Evolutionary conservation across 805 yeast species (phyloP), one percentile per base, ranked within the genome.

Genomic region (Diddensiella caesifluorescens): DNA sequence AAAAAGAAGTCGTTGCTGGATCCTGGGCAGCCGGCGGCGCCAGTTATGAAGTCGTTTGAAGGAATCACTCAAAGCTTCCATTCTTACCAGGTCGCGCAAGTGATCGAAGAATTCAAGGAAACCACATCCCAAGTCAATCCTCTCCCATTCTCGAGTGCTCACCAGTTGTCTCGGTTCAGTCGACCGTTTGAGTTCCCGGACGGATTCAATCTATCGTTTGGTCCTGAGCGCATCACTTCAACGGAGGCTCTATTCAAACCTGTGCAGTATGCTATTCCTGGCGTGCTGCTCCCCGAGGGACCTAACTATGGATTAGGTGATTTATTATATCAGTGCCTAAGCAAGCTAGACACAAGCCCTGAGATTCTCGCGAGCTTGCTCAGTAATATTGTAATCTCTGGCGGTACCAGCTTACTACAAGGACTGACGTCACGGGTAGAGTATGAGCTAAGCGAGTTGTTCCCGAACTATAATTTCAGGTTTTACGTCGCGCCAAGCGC

Each of bases 161-260:
- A 51, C 19, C 62, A 63, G 2, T 56, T 62, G 22, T 19, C 70
- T 30, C 49, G 63, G 37, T 44, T 61, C 18, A 53, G 61, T 10
- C 69, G 73, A 43, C 65, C 70, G 38, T 83, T 69, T 60, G 83
- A 80, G 58, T 68, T 82, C 44, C 83, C 86, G 7, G 71, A 72
- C 48, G 79, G 79, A 3, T 56, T 64, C 35, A 67, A 68, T 43
- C 51, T 75, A 34, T 63, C 66, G 10, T 67, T 78, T 38, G 74
- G 74, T 5, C 63, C 69, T 29, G 83, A 81, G 42, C 73, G 80
- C 46, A 63, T 69, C 42, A 60, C 71, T 29, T 62, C 80, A 36
- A 64, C 80, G 5, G 94, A 86, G 62, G 79, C 86, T 4, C 59
- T 86, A 39, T 83, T 85, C 65, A 74, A 76, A 43, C 95, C 95